phyloP scores from a whole-genome alignment of 2,329 filamentous ascomycete genomes.

The Chaetothyriales sp. region DNA sequence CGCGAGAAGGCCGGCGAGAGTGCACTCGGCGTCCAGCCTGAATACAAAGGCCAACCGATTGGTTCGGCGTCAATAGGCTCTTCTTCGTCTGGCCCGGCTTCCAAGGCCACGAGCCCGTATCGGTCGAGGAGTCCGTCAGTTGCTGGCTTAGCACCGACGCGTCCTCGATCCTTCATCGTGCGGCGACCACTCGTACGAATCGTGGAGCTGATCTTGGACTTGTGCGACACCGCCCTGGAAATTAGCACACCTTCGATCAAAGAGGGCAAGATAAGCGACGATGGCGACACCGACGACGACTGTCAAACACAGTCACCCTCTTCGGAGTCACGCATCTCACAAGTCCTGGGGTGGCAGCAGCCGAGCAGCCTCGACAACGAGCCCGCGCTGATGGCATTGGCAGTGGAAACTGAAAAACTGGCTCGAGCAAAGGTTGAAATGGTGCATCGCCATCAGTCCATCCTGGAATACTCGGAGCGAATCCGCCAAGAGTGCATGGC shows the following conservation, averaged over 20 bases:
- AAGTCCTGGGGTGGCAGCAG: constrained; percentile 93
- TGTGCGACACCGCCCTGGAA: constrained; percentile 90
- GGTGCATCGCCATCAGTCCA: constrained; percentile 76
- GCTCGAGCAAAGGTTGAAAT: constrained; percentile 85
- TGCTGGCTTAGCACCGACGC: constrained; percentile 50
- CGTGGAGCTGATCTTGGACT: constrained; percentile 82
- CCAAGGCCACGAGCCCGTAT: constrained; percentile 44
- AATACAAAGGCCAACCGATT: constrained; percentile 73
- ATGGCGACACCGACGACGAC: constrained; percentile 46
- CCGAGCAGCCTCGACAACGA: constrained; percentile 86
- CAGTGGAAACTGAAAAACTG: constrained; percentile 73
- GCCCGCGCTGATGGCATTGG: constrained; percentile 74
- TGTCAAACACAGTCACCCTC: constrained; percentile 89
- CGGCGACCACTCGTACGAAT: constrained; percentile 81
- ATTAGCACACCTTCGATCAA: constrained; percentile 91
- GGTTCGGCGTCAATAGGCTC: constrained; percentile 57
- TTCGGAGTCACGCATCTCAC: constrained; percentile 85
- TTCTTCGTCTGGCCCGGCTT: constrained; percentile 53
- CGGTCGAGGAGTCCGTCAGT: constrained; percentile 50
- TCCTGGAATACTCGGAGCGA: constrained; percentile 90
- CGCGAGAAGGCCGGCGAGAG: constrained; percentile 44
- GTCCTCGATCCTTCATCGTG: constrained; percentile 79
- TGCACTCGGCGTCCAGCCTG: constrained; percentile 40
- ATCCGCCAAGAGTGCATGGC: constrained; percentile 89
- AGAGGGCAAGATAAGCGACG: constrained; percentile 42